A percentile compares a stretch with the other conserved stretches of the same genome.
These are phyloP conservation scores for Cystobasidiopsis lactophilus DNA, from an alignment of 768 basidiomycete species.

Conservation along the genomic window DNA sequence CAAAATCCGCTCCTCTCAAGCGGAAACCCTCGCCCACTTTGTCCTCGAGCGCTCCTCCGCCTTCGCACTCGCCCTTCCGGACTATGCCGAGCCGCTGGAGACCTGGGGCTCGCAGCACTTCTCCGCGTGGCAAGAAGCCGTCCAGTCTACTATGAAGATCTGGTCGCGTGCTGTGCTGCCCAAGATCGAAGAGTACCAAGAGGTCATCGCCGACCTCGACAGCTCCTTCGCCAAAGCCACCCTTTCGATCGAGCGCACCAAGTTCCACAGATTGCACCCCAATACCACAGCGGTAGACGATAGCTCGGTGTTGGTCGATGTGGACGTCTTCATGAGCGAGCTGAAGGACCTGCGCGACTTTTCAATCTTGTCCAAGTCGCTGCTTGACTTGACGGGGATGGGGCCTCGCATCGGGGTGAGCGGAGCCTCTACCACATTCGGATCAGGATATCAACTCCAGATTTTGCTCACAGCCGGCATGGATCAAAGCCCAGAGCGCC, in stretches of 20 bases:
- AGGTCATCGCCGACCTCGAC: neutral
- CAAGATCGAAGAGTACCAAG: neutral
- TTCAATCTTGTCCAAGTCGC: no score
- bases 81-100: neutral
- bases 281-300: no score
- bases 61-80: constrained; percentile 26
- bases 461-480: no score
- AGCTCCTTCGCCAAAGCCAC: neutral
- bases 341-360: no score
- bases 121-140: neutral
- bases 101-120: neutral
- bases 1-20: constrained; percentile 63
- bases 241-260: neutral
- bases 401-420: neutral
- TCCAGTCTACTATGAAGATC: neutral
- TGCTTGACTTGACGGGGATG: neutral
- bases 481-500: no score
- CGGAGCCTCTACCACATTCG: neutral
- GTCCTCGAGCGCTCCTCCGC: constrained; percentile 52
- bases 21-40: constrained; percentile 71
- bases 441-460: neutral
- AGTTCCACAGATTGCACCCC: no score
- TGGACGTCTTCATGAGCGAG: no score
- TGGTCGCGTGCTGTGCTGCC: neutral
- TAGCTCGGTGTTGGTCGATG: no score